Conservation (phyloP, 2,329 filamentous ascomycete species). For the Apiospora phragmitis region DNA sequence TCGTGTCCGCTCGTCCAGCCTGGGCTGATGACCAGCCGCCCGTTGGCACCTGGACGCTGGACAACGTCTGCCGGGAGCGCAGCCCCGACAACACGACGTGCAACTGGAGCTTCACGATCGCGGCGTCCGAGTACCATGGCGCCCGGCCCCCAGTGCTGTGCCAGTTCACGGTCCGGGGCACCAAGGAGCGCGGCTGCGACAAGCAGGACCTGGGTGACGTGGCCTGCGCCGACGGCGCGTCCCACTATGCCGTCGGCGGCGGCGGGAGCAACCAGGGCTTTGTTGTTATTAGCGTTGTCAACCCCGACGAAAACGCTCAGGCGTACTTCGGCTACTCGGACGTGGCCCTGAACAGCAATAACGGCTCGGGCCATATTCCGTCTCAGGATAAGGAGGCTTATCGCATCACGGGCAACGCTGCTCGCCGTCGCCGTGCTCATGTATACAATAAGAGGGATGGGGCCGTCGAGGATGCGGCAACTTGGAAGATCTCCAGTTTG, state of each 20-base stretch:
- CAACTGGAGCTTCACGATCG: constrained; percentile 5
- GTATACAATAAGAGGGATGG: too few species aligned
- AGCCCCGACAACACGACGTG: neutral
- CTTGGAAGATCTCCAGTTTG: too few species aligned
- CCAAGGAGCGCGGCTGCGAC: too few species aligned
- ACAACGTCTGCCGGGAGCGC: neutral
- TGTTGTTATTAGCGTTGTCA: neutral
- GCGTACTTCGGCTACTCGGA: constrained; percentile 6
- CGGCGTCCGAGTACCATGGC: neutral
- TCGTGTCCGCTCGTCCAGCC: too few species aligned
- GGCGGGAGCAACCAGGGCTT: neutral
- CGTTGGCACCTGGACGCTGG: neutral
- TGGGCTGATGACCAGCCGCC: too few species aligned
- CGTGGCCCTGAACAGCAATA: neutral
- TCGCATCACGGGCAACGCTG: too few species aligned
- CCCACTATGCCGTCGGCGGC: neutral
- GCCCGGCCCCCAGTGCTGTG: neutral
- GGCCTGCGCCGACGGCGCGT: too few species aligned
- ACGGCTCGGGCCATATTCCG: neutral
- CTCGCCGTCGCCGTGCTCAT: too few species aligned
- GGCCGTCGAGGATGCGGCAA: too few species aligned
- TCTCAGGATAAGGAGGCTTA: neutral
- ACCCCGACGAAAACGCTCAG: neutral
- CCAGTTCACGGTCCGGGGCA: too few species aligned
- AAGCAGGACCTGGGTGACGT: neutral